Percentiles rank a stretch among this genome's conserved stretches.
These are phyloP conservation scores for Tuber brumale DNA, from an alignment of 495 filamentous ascomycete species.

Conservation along the genomic window DNA sequence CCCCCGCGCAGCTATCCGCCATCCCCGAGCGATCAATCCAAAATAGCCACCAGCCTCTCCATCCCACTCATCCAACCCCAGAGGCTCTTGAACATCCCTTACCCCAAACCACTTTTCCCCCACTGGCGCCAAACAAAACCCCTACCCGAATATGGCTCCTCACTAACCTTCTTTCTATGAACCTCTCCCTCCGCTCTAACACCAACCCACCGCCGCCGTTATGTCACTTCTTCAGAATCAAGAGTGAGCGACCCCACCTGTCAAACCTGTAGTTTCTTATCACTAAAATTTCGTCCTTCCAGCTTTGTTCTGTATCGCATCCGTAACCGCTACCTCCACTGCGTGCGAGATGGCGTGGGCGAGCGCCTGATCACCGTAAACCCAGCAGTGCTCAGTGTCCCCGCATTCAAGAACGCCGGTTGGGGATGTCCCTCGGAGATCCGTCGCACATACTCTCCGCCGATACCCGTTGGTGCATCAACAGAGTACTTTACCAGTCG, in stretches of 20 bases:
- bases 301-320: slow-evolving; percentile 90
- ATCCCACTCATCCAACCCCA: background rate
- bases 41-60: background rate
- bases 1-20: background rate
- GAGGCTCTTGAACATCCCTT: background rate
- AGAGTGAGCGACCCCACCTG: slow-evolving; percentile 60
- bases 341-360: slow-evolving; percentile 86
- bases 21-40: background rate
- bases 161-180: background rate
- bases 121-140: background rate
- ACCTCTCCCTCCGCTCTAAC: background rate
- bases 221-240: slow-evolving; percentile 96
- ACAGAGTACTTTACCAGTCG: slow-evolving; percentile 80
- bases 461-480: slow-evolving; percentile 79
- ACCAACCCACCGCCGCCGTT: background rate
- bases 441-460: slow-evolving; percentile 90
- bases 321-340: slow-evolving; percentile 77
- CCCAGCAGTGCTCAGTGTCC: slow-evolving; percentile 79
- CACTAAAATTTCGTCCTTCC: background rate
- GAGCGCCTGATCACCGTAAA: slow-evolving; percentile 90
- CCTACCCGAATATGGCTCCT: background rate
- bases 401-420: slow-evolving; percentile 85
- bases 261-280: slow-evolving; percentile 5
- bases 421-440: slow-evolving; percentile 73
- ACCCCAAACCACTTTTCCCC: background rate